Conservation (phyloP, 805 yeast species). For the Suhomyces pyralidae region DNA sequence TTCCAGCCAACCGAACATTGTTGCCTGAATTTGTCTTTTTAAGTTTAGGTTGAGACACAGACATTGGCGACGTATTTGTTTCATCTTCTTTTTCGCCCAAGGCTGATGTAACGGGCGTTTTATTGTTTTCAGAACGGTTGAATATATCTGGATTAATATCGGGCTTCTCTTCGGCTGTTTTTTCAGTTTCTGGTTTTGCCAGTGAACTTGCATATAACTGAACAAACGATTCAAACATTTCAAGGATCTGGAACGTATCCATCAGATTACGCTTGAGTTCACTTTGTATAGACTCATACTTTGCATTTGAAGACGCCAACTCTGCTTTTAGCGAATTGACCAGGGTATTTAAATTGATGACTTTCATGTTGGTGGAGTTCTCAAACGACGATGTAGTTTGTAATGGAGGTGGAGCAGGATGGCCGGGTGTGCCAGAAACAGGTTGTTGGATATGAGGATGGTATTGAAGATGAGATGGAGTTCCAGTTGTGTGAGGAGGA, state of each 20-base stretch:
- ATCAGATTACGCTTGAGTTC: conserved; percentile 48
- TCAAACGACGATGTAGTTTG: conserved; percentile 14
- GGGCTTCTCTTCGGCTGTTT: conserved; percentile 4
- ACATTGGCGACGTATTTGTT: conserved; percentile 14
- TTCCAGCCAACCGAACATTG: neutral
- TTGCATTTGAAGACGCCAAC: conserved; percentile 39
- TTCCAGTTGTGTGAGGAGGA: conserved; percentile 1
- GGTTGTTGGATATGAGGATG: neutral
- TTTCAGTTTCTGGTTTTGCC: conserved; percentile 1
- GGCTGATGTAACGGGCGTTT: conserved; percentile 18
- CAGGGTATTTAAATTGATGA: conserved; percentile 38
- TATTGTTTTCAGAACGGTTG: conserved; percentile 24
- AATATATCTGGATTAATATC: conserved; percentile 8
- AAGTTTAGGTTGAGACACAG: conserved; percentile 4
- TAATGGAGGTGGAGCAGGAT: conserved; percentile 8
- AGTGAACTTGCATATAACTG: neutral
- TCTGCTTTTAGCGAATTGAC: conserved; percentile 40
- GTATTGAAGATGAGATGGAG: neutral
- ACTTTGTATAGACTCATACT: conserved; percentile 47
- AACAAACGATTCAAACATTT: conserved; percentile 35
- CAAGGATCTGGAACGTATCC: conserved; percentile 53
- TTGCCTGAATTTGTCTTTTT: neutral
- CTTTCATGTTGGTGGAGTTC: conserved; percentile 19
- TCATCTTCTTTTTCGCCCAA: conserved; percentile 8
- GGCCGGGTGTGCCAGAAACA: neutral